Conservation (phyloP, 1,284 basidiomycete genomes). For the Cystobasidium slooffiae region DNA sequence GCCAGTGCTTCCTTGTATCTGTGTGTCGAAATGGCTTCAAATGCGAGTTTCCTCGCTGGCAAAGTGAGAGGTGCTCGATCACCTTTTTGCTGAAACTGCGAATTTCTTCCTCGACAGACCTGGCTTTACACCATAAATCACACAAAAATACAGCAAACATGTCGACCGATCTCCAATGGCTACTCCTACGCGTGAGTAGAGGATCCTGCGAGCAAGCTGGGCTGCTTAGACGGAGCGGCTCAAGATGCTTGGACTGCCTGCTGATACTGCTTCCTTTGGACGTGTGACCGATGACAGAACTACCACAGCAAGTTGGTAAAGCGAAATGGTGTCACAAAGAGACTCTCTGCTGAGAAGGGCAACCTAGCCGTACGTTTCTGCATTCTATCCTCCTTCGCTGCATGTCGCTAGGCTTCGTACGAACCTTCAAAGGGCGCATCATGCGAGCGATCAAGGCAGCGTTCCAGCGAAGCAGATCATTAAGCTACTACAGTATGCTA, state of each 20-base stretch:
- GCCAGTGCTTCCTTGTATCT: too few relatives aligned
- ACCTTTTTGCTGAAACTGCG: not conserved
- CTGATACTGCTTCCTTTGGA: not conserved
- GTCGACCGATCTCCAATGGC: conserved; percentile 36
- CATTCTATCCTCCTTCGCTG: not conserved
- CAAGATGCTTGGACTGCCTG: not conserved
- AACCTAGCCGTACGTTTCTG: conserved; percentile 29
- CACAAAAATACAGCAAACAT: conserved; percentile 18
- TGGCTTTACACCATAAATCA: not conserved
- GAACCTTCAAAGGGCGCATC: too few relatives aligned
- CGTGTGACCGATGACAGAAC: not conserved
- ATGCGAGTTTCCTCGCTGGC: too few relatives aligned
- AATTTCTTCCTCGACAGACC: conserved; percentile 20
- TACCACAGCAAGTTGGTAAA: conserved; percentile 41
- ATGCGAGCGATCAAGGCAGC: too few relatives aligned
- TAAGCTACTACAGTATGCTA: too few relatives aligned
- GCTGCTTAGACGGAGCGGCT: not conserved
- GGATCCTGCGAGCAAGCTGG: not conserved
- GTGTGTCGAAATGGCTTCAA: too few relatives aligned
- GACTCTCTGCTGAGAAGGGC: conserved; percentile 41
- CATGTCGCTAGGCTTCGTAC: too few relatives aligned
- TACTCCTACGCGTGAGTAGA: conserved; percentile 29
- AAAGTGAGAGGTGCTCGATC: not conserved
- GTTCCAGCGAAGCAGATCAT: not conserved
- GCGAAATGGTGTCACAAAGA: conserved; percentile 32